Base-by-base conservation (phyloP, 1,139 yeast genomes). In the Hanseniaspora sp. region DNA sequence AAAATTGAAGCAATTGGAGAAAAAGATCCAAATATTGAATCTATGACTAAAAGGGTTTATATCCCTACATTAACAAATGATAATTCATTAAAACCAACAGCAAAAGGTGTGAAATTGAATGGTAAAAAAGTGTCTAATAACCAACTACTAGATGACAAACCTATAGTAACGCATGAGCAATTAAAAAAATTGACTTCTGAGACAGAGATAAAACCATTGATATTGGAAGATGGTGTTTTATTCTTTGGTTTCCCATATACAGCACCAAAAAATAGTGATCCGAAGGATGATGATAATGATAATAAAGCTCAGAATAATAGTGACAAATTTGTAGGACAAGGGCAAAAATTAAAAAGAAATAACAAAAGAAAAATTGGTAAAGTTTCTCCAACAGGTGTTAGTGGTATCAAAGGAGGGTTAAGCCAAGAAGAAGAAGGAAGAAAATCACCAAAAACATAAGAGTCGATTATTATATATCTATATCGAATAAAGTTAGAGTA, bases 241-340 rank as follows among this genome's bases (percentile, higher is more conserved):
- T 92, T 92, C 66, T 90, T 94, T 67, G 99, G 99, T 0, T 92
- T 83, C 67, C 96, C 97, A 0, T 79, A 86, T 5, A 77, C 80
- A 4, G 82, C 88, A n/a, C 83, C 88, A 9, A 75, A 74, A 18
- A 75, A 23, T 4, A 4, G 23, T 2, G 23, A 23, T 23, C 4
- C 23, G 4, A 23, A 74, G 13, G 78, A 73, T 46, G 75, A 70
- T 33, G 69, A 67, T n/a, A n/a, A n/a, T 0, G 71, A 65, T 9
- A 68, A 67, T n/a, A 73, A 69, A 13, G 64, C 64, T 12, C 72
- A 71, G 38, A 65, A 66, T 12, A 60, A 63, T 35, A 59, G 63
- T 2, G 59, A 61, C 8, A 59, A 58, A 11, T 86, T 83, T 60
- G 60, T 61, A 5, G 92, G 92, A 0, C 71, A 74, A 55, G 94